Conservation (phyloP, 2,329 filamentous ascomycete genomes). For the Colletotrichum viniferum region DNA sequence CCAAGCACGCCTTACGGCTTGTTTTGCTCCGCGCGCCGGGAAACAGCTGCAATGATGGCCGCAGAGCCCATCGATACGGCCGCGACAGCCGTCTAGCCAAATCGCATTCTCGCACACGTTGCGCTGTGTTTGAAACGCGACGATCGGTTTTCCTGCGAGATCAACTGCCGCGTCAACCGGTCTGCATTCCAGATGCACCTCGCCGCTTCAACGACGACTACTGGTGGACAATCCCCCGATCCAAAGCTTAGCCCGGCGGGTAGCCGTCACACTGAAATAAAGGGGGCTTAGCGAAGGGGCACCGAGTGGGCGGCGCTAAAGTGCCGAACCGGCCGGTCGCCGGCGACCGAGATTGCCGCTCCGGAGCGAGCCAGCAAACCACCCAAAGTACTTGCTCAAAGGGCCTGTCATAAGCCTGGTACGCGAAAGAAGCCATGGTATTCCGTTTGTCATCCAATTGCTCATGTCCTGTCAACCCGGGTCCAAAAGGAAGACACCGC, state of each 20-base stretch:
- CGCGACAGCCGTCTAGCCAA: background rate
- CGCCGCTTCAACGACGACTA: background rate
- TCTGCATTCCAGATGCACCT: background rate
- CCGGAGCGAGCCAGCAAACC: background rate
- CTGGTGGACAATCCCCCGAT: background rate
- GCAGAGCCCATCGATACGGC: background rate
- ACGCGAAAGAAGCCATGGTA: background rate
- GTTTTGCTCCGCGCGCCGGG: background rate
- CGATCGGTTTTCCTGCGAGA: background rate
- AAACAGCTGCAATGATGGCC: background rate
- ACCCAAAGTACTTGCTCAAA: background rate
- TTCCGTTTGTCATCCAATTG: background rate
- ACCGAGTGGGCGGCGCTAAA: background rate
- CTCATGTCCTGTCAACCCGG: rapidly evolving
- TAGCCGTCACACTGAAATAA: background rate
- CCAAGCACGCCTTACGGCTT: background rate
- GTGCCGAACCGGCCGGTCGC: background rate
- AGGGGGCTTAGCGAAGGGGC: slow-evolving; percentile 2
- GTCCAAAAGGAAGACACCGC: background rate
- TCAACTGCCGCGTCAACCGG: background rate
- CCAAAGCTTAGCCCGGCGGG: background rate
- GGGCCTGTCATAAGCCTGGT: background rate
- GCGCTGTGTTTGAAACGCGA: background rate
- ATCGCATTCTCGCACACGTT: background rate
- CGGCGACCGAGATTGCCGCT: background rate